Conservation (phyloP, 176 grass and related monocot genomes). For the Zea mays region DNA sequence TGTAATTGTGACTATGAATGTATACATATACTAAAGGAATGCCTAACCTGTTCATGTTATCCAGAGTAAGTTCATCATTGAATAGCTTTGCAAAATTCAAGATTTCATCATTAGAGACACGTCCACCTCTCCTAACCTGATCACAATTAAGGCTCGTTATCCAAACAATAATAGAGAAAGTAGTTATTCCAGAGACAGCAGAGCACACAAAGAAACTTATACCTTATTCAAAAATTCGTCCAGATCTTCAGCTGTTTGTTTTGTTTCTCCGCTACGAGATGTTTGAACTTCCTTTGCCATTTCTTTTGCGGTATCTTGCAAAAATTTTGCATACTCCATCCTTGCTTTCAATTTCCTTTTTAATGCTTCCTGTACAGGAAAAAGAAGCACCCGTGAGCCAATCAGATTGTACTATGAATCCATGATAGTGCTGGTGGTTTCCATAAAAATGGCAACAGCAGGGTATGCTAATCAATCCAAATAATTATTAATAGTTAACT, state of each 20-base stretch:
- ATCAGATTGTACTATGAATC: neutral
- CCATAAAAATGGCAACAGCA: constrained; percentile 5
- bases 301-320: constrained; percentile 97
- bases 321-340: constrained; percentile 97
- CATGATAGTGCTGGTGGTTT: constrained; percentile 10
- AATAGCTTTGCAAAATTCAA: constrained; percentile 96
- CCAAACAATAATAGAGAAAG: constrained; percentile 20
- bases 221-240: constrained; percentile 97
- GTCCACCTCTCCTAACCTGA: constrained; percentile 86
- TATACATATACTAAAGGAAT: constrained; percentile 29
- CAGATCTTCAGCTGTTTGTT: constrained; percentile 92
- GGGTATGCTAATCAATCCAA: neutral
- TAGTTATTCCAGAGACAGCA: constrained; percentile 17
- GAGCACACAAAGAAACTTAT: constrained; percentile 32
- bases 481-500: neutral
- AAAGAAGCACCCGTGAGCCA: constrained; percentile 26
- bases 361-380: constrained; percentile 65
- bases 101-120: constrained; percentile 90
- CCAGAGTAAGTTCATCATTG: constrained; percentile 98
- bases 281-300: constrained; percentile 93
- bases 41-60: constrained; percentile 94
- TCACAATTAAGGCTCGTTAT: constrained; percentile 41
- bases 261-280: constrained; percentile 80
- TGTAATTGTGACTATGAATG: constrained; percentile 31
- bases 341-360: constrained; percentile 95